A percentile compares a stretch with the other conserved stretches of the same genome.
Conservation (phyloP, 768 basidiomycete genomes). For the Lentinula lateritia region DNA sequence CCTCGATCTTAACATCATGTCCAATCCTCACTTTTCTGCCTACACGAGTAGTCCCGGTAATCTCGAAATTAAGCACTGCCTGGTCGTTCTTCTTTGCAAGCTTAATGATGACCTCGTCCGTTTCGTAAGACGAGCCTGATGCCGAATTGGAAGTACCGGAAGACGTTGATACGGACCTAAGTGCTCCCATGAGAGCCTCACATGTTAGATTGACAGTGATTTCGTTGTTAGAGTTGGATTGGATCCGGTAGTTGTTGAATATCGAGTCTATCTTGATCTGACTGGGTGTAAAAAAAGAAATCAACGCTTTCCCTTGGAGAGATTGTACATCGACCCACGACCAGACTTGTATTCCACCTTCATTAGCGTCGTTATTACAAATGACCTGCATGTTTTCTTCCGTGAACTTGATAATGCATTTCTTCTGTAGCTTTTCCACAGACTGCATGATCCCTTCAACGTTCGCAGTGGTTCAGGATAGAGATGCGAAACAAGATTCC, state of each 20-base stretch:
- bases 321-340: conserved; percentile 22
- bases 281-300: conserved; percentile 21
- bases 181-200: conserved; percentile 69
- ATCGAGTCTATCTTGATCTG: conserved; percentile 63
- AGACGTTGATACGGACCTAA: conserved; percentile 58
- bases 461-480: not conserved
- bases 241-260: conserved; percentile 76
- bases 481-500: not conserved
- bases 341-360: conserved; percentile 89
- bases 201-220: conserved; percentile 71
- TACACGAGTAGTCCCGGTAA: conserved; percentile 56
- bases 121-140: not conserved
- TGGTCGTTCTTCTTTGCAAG: conserved; percentile 83
- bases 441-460: conserved; percentile 69
- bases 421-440: conserved; percentile 79
- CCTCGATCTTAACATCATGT: conserved; percentile 80
- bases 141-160: conserved; percentile 18
- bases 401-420: conserved; percentile 76
- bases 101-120: conserved; percentile 54
- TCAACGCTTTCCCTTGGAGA: not conserved
- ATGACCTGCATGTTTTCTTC: conserved; percentile 75
- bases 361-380: conserved; percentile 73
- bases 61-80: conserved; percentile 74
- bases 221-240: conserved; percentile 79
- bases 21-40: conserved; percentile 61